Percentiles rank a stretch among this genome's conserved stretches.
Conservation (phyloP, 1,139 yeast species). For the Candida albicans region DNA sequence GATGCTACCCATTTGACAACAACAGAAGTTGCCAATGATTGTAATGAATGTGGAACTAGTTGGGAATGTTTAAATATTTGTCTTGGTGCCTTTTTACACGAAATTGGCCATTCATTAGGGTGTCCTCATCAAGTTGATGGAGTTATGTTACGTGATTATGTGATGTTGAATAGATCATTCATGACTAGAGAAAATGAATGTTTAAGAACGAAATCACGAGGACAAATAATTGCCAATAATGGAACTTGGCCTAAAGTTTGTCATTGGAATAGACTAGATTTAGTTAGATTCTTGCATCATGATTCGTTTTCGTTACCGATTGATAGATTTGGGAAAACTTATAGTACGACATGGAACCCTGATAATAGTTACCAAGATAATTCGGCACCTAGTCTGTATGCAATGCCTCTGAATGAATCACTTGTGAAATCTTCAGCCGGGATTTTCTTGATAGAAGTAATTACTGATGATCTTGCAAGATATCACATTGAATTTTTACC, state of each 20-base stretch:
- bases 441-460: constrained; percentile 68
- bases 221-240: constrained; percentile 44
- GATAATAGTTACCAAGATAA: constrained; percentile 21
- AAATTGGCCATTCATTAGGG: constrained; percentile 86
- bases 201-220: constrained; percentile 46
- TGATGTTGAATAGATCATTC: constrained; percentile 77
- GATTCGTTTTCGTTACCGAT: constrained; percentile 73
- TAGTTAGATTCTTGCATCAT: constrained; percentile 75
- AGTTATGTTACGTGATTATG: constrained; percentile 86
- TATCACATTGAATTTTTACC: constrained; percentile 64
- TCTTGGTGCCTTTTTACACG: constrained; percentile 93
- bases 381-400: constrained; percentile 27
- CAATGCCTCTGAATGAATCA: constrained; percentile 37
- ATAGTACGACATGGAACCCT: constrained; percentile 23
- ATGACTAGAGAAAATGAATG: constrained; percentile 68
- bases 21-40: constrained; percentile 83
- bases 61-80: constrained; percentile 92
- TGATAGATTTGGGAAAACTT: constrained; percentile 47
- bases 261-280: constrained; percentile 83
- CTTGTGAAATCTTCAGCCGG: constrained; percentile 61
- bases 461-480: constrained; percentile 63
- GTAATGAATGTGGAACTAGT: constrained; percentile 76
- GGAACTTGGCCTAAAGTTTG: constrained; percentile 61
- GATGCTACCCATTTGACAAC: constrained; percentile 67
- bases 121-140: constrained; percentile 92